Conservation (phyloP, 345 rosid genomes). For the Bruguiera sexangula region DNA sequence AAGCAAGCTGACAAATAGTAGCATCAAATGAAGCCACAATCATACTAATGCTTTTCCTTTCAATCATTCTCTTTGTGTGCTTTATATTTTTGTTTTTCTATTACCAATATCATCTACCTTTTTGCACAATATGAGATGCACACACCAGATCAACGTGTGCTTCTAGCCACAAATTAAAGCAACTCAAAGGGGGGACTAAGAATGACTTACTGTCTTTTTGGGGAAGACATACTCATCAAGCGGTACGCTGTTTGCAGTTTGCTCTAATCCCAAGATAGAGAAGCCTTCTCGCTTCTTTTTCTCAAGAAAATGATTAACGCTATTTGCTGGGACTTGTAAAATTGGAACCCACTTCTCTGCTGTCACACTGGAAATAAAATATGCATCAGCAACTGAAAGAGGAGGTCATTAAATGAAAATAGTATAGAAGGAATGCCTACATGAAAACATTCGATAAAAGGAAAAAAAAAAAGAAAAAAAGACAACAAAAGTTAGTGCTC, state of each 20-base stretch:
- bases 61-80: too few relatives aligned
- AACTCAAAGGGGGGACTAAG: background rate
- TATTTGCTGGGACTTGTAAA: conserved; percentile 74
- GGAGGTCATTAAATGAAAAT: conserved; percentile 1
- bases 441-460: background rate
- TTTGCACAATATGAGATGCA: too few relatives aligned
- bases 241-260: conserved; percentile 81
- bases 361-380: conserved; percentile 60
- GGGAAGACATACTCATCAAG: conserved; percentile 72
- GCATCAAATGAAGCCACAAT: background rate
- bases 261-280: conserved; percentile 89
- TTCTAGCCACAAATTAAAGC: background rate
- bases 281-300: conserved; percentile 83
- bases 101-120: too few relatives aligned
- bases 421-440: background rate
- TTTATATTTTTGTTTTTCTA: too few relatives aligned
- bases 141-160: too few relatives aligned
- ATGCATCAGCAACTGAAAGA: background rate
- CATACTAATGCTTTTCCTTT: too few relatives aligned
- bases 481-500: too few relatives aligned
- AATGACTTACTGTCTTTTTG: conserved; percentile 59
- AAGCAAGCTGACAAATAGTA: background rate
- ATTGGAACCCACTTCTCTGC: conserved; percentile 98
- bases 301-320: conserved; percentile 72
- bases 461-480: background rate